phyloP scores from a whole-genome alignment of 164 flowering plant genomes.

The Magnolia changhungtana region DNA sequence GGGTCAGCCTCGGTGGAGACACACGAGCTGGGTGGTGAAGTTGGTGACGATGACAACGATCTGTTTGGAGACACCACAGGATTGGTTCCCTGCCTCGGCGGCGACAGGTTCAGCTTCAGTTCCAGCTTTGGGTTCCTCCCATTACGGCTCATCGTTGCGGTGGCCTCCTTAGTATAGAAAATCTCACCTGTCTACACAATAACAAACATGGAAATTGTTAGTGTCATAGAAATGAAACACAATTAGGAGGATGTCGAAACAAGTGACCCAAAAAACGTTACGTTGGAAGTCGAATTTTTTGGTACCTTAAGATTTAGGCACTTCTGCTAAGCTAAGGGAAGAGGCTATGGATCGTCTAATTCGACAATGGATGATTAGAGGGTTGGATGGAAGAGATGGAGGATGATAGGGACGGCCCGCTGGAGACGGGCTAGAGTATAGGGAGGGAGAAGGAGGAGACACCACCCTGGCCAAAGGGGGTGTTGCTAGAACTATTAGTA shows the following conservation, averaged over 20 bases:
- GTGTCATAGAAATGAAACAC: not conserved
- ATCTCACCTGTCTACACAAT: slow-evolving; percentile 18
- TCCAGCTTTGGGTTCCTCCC: slow-evolving; percentile 59
- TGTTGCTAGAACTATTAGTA: slow-evolving; percentile 8
- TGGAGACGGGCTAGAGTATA: slow-evolving; percentile 7
- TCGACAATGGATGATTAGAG: slow-evolving; percentile 13
- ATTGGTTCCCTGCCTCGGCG: slow-evolving; percentile 23
- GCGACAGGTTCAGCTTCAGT: slow-evolving; percentile 79
- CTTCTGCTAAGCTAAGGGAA: slow-evolving; percentile 21
- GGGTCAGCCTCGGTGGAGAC: slow-evolving; percentile 16
- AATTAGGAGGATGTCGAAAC: not conserved
- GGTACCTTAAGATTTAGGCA: slow-evolving; percentile 25
- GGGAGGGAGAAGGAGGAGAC: not conserved
- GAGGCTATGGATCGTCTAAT: slow-evolving; percentile 17
- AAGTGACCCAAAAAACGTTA: not conserved
- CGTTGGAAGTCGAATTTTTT: not conserved
- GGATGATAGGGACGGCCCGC: slow-evolving; percentile 7
- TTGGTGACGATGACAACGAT: slow-evolving; percentile 31
- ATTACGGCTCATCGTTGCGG: slow-evolving; percentile 12
- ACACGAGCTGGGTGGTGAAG: slow-evolving; percentile 79
- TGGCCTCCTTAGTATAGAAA: slow-evolving; percentile 5
- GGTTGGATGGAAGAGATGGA: slow-evolving; percentile 20
- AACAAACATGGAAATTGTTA: not conserved
- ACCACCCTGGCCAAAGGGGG: not conserved
- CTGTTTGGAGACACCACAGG: not conserved